Evolutionary conservation across 805 yeast genomes (phyloP), one percentile per base, ranked within the genome.

Genomic region (Candida wancherniae): DNA sequence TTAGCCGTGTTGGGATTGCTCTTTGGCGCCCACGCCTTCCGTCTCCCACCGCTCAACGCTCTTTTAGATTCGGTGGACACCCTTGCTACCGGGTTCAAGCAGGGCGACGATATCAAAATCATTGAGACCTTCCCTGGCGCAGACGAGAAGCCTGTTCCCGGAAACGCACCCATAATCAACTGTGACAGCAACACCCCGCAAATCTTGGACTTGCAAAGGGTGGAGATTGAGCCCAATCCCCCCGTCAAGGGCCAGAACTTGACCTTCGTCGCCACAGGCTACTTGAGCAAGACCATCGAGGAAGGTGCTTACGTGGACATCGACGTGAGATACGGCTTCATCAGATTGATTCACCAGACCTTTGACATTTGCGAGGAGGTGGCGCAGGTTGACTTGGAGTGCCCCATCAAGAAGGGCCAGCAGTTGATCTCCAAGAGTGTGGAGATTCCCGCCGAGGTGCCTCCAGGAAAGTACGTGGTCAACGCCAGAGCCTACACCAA

Each of bases 281-380:
- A 54, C 21, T 60, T 90, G 30, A 38, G 63, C 14, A 53, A 69
- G 29, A 66, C 65, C 6, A 63, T 92, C 21, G 74, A 57, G 17
- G 90, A 85, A 12, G 98, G 98, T 19, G 84, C 97, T 0, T 92
- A 88, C 50, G 94, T 92, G 29, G 96, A 88, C 45, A 90, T 92
- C 17, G 94, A 86, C 45, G 97, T 92, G 13, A 73, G 84, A 44
- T 82, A 87, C 50, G 98, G 97, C 5, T 88, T 83, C 62, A 88
- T 92, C 59, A 83, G 83, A 47, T 70, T 92, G 36, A 62, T 92
- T 31, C 81, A 85, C 47, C 90, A 87, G 55, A 84, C 94, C n/a
- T 84, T 80, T 55, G 97, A 92, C 57, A 67, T 92, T 40, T 92
- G 98, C 60, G 95, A 87, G 44, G 80, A 86, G 53, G 68, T 87